Conservation (phyloP, 164 flowering plant species). For the Cinnamomum chago region DNA sequence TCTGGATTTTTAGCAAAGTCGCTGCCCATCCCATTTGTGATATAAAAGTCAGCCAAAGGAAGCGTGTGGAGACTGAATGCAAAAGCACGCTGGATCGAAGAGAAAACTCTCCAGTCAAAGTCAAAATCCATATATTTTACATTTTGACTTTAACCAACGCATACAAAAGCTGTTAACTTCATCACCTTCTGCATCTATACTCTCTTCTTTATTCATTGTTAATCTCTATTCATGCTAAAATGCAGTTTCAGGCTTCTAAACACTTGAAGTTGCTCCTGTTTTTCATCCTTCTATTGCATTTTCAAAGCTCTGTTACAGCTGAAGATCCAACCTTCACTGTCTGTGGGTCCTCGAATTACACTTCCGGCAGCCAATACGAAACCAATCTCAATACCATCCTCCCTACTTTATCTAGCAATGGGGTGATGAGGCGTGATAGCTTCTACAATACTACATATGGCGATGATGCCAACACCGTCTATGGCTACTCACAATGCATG, state of each 20-base stretch:
- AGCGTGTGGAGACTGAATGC: too few relatives aligned
- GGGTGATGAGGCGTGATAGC: too few relatives aligned
- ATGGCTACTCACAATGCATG: not conserved
- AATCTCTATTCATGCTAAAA: not conserved
- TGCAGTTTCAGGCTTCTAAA: not conserved
- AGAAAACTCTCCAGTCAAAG: too few relatives aligned
- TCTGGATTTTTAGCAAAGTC: too few relatives aligned
- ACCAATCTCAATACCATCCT: not conserved
- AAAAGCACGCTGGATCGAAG: too few relatives aligned
- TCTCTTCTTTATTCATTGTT: too few relatives aligned
- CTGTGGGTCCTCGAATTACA: conserved; percentile 1
- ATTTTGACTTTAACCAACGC: too few relatives aligned
- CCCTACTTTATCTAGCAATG: not conserved
- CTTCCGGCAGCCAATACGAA: not conserved
- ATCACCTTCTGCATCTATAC: too few relatives aligned
- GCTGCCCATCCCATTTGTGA: too few relatives aligned
- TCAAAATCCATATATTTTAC: too few relatives aligned
- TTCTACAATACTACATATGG: not conserved
- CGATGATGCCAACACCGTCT: not conserved
- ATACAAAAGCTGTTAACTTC: too few relatives aligned
- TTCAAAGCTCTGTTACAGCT: not conserved
- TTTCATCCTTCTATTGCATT: not conserved
- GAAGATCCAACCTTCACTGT: not conserved
- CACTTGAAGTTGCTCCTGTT: not conserved
- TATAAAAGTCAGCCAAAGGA: too few relatives aligned